Evolutionary conservation across 2,329 filamentous ascomycete species (phyloP).

Genomic region (Ceratocystis eucalypticola): DNA sequence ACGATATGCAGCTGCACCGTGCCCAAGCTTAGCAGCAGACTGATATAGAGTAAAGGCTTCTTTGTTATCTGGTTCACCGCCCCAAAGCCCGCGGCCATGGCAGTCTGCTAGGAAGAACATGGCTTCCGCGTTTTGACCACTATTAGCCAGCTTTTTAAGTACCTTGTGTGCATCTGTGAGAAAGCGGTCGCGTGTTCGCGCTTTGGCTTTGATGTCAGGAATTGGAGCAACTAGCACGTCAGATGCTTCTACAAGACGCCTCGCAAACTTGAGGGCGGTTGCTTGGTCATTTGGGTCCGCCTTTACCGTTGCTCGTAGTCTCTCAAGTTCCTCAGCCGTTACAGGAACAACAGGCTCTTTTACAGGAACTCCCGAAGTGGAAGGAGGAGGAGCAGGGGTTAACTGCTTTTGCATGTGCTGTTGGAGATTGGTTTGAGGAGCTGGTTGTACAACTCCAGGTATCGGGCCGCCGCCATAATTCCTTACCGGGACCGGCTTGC

Average conservation of each 20-base stretch:
- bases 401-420: slow-evolving; percentile 24
- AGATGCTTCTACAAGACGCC: slow-evolving; percentile 74
- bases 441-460: slow-evolving; percentile 30
- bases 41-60: slow-evolving; percentile 92
- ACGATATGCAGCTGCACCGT: slow-evolving; percentile 77
- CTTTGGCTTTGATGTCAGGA: slow-evolving; percentile 56
- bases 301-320: slow-evolving; percentile 55
- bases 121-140: slow-evolving; percentile 60
- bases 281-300: slow-evolving; percentile 58
- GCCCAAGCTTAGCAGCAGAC: slow-evolving; percentile 77
- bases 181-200: slow-evolving; percentile 70
- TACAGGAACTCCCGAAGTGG: slow-evolving; percentile 17
- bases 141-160: slow-evolving; percentile 66
- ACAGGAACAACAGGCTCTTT: slow-evolving; percentile 40
- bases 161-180: slow-evolving; percentile 77
- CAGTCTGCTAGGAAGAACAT: slow-evolving; percentile 92
- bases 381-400: slow-evolving; percentile 22
- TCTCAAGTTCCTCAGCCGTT: slow-evolving; percentile 65
- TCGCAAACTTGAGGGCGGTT: slow-evolving; percentile 59
- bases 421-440: slow-evolving; percentile 24
- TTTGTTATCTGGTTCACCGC: slow-evolving; percentile 68
- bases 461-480: slow-evolving; percentile 32
- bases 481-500: slow-evolving; percentile 45
- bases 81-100: slow-evolving; percentile 67
- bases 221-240: slow-evolving; percentile 53